Conservation (phyloP, 2,329 filamentous ascomycete species). For the Thielaviopsis musarum region DNA sequence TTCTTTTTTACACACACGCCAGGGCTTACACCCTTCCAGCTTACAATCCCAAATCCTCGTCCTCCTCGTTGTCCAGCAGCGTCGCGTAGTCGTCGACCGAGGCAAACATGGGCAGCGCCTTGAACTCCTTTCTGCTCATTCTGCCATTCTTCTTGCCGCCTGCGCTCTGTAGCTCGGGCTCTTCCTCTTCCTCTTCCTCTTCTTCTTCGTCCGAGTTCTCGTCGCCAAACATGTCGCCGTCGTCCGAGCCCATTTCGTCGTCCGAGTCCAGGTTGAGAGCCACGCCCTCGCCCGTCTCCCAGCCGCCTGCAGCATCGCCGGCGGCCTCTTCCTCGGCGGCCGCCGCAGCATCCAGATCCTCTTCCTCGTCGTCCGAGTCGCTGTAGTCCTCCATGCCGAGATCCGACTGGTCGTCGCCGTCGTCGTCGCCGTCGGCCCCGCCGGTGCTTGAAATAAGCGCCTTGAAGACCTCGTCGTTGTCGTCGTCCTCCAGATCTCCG, state of each 20-base stretch:
- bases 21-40: background rate
- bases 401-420: constrained; percentile 42
- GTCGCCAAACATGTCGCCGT: constrained; percentile 25
- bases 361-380: constrained; percentile 32
- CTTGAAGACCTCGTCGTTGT: constrained; percentile 64
- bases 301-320: constrained; percentile 30
- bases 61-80: constrained; percentile 57
- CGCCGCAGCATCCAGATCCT: constrained; percentile 29
- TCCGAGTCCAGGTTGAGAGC: constrained; percentile 12
- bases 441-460: constrained; percentile 69
- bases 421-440: constrained; percentile 38
- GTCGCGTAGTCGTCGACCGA: constrained; percentile 87
- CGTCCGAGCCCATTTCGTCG: constrained; percentile 16
- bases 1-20: background rate
- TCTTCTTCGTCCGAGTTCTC: constrained; percentile 29
- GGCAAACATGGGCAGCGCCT: constrained; percentile 80
- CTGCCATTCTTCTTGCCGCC: constrained; percentile 25
- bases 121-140: constrained; percentile 68
- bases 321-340: constrained; percentile 30
- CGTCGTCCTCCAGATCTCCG: constrained; percentile 32
- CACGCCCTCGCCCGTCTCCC: constrained; percentile 19
- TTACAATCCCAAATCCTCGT: constrained; percentile 19
- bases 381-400: constrained; percentile 33
- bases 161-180: constrained; percentile 18
- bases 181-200: constrained; percentile 47